Base-by-base conservation (phyloP, 2,329 filamentous ascomycete species). In the Mycosphaerella sp. region DNA sequence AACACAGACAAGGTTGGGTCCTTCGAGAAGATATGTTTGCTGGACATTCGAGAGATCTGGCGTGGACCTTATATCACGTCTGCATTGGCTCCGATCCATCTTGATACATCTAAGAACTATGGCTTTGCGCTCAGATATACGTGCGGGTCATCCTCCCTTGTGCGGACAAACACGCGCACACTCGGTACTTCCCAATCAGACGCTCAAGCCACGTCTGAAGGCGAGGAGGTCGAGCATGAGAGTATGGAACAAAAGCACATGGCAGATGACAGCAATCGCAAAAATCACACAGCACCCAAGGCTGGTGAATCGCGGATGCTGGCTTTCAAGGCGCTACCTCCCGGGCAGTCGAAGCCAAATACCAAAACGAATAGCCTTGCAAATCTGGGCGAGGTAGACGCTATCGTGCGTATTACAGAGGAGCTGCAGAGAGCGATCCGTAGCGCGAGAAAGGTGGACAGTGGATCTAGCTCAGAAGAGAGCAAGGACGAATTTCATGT, bases 1-100 rank as follows among this genome's bases (percentile, higher is more conserved):
- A 86, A 87, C 56, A 84, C 89, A 6, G 93, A 97, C 71, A 97
- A 97, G 66, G 87, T 98, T 1, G 85, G 86, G 10, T 89, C 86
- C 0, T 97, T 96, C 67, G 90, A 97, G 70, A 79, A 90, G 6
- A 82, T 96, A 12, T 83, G 86, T 52, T 76, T 97, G 6, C 77
- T 79, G 16, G 86, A 88, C 51, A 74, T 98, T 32, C 77, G 79
- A 1, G 77, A 78, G 18, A 81, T 98, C 60, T 84, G 83, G 64
- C 80, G 84, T 54, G 93, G 93, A 16, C 85, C 88, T 0, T 98
- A 97, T 64, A 86, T 98, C 63, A 95, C 89, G 0, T 91, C 86
- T 2, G 93, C 89, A 0, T 77, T 96, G 4, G 89, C 89, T 1
- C 74, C 84, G 1, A 76, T 82, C 0, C 87, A 95, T 64, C 80